A percentile compares a stretch with the other conserved stretches of the same genome.
phyloP scores from a whole-genome alignment of 768 basidiomycete species.

The Amanita rubescens region DNA sequence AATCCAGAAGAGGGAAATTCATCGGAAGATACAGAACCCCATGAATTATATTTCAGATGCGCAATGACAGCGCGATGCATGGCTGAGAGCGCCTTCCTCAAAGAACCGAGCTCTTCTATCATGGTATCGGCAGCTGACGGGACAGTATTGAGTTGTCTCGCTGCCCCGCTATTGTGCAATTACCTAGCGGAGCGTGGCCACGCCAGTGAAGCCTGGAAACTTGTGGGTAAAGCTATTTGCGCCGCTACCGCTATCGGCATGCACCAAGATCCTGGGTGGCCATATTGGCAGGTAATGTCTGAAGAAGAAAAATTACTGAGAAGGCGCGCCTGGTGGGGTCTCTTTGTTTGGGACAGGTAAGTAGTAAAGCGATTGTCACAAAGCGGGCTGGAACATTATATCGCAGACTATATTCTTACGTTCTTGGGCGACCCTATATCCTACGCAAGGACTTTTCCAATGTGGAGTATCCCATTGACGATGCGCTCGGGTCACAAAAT shows the following conservation, averaged over 20 bases:
- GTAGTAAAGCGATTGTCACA: conserved; percentile 7
- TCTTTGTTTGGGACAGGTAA: conserved; percentile 37
- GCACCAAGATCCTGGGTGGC: conserved; percentile 37
- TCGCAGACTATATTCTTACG: conserved; percentile 33
- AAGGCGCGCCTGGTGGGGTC: conserved; percentile 36
- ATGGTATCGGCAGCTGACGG: conserved; percentile 38
- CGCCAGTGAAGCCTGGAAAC: conserved; percentile 43
- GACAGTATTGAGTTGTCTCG: conserved; percentile 38
- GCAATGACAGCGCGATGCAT: conserved; percentile 39
- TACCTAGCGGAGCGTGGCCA: conserved; percentile 40
- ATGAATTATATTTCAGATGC: conserved; percentile 27
- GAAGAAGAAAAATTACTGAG: conserved; percentile 34
- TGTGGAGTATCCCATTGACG: conserved; percentile 27
- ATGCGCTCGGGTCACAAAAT: conserved; percentile 26
- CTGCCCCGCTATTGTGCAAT: conserved; percentile 35
- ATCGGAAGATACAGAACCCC: neutral
- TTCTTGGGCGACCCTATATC: conserved; percentile 40
- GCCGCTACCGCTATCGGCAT: conserved; percentile 35
- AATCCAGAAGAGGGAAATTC: conserved; percentile 14
- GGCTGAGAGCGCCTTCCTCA: conserved; percentile 37
- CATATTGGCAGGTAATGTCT: conserved; percentile 34
- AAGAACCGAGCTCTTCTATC: conserved; percentile 24
- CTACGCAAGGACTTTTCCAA: conserved; percentile 27
- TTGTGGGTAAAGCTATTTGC: conserved; percentile 33
- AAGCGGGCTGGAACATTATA: neutral